Base-by-base conservation (phyloP, 768 basidiomycete species). In the Pholiota microspora region DNA sequence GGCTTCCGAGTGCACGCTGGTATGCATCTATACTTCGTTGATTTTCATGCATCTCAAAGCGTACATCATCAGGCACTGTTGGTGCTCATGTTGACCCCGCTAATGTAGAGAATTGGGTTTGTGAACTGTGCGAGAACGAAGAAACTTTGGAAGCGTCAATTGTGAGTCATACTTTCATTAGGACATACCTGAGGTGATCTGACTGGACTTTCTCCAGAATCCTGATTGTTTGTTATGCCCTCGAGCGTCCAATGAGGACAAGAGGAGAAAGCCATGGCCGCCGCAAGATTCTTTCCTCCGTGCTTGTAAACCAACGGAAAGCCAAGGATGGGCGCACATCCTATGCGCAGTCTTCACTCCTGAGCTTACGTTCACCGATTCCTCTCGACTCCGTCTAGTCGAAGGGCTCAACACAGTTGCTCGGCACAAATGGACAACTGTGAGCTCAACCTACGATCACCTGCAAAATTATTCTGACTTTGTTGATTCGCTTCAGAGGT, bases 271-370 rank as follows among this genome's bases (percentile, higher is more conserved):
- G 4, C 69, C 74, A 25, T 72, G 74, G 49, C 79, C 82, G 35
- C 73, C 82, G 4, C 62, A 81, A 4, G 83, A 88, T 62, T 79
- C 77, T 27, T 95, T 79, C 66, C 72, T 94, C 54, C 80, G 92
- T 52, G 83, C 85, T 36, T 85, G 83, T 65, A 96, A 95, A 65
- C 92, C 92, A 6, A 96, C 94, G 0, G 94, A 97, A 73, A 92
- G 92, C 8, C 88, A 92, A 68, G 87, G 89, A 53, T 97, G 94
- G 94, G 86, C 85, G 0, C 96, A 98, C 67, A 77, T 94, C 28
- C 71, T 97, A 3, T 98, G 96, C 73, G 83, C 94, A 2, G 84
- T 91, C 0, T 98, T 93, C 72, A 82, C 85, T 25, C 87, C 88
- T 3, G 95, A 98, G 63, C 72, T 94, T n/a, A 78, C 73, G 3